Percentiles rank a stretch among this genome's conserved stretches.
These are phyloP conservation scores for Rhododendron vialii DNA, from an alignment of 148 eudicot genomes.

Conservation along the genomic window DNA sequence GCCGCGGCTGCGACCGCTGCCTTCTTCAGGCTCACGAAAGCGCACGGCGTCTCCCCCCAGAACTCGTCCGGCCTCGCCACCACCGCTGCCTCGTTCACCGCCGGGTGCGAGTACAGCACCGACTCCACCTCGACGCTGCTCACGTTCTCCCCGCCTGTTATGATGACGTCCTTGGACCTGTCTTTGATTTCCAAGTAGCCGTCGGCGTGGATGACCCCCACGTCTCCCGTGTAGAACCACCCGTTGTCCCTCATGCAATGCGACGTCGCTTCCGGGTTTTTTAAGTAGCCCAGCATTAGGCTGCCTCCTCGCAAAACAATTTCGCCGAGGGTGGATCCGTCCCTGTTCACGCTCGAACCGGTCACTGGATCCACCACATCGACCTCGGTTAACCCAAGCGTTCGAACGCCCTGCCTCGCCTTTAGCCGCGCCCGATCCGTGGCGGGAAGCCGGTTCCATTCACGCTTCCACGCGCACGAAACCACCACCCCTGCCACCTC, in stretches of 20 bases:
- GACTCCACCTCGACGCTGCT: constrained; percentile 61
- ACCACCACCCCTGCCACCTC: constrained; percentile 35
- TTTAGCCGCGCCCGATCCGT: constrained; percentile 34
- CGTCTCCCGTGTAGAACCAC: constrained; percentile 71
- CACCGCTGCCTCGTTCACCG: constrained; percentile 47
- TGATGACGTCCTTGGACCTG: constrained; percentile 62
- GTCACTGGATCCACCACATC: constrained; percentile 46
- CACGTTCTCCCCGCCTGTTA: constrained; percentile 51
- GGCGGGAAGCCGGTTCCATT: constrained; percentile 33
- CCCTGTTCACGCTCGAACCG: constrained; percentile 36
- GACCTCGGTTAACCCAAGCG: constrained; percentile 34
- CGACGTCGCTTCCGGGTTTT: constrained; percentile 39
- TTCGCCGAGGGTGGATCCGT: constrained; percentile 52
- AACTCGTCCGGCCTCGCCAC: constrained; percentile 47
- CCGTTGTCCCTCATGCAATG: constrained; percentile 43
- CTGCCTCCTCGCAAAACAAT: constrained; percentile 48
- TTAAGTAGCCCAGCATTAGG: constrained; percentile 59
- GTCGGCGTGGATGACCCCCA: constrained; percentile 59
- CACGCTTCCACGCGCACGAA: constrained; percentile 37
- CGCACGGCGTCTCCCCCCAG: constrained; percentile 55
- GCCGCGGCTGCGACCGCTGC: not conserved
- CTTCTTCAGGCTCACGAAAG: constrained; percentile 27
- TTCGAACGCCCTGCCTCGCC: constrained; percentile 56
- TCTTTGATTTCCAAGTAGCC: constrained; percentile 72
- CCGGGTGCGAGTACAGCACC: constrained; percentile 37